Evolutionary conservation across 352 stramenopile genomes (phyloP), one percentile per base, ranked within the genome.

Genomic region (Phytophthora ramorum): DNA sequence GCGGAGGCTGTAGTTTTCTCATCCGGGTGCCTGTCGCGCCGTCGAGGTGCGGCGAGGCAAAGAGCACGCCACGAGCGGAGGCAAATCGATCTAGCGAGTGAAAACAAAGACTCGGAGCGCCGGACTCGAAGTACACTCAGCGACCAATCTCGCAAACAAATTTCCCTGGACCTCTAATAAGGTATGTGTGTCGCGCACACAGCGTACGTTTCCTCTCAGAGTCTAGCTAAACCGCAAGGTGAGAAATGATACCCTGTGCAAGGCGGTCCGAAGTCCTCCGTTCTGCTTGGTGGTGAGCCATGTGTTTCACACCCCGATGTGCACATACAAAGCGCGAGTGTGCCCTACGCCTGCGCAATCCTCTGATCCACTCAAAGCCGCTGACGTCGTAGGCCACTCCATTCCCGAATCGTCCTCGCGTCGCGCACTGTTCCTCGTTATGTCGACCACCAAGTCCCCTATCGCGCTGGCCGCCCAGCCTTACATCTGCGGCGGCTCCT

Each of bases 401-500:
- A 76, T 76, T 76, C 53, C 51, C 16, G 35, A 76, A 76, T 73
- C 57, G 48, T 69, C 53, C 37, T 67, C 56, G 16, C 65, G 38
- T 37, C 53, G 50, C 48, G 40, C 58, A 68, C 47, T 26, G 22
- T 24, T 14, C 34, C 16, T 24, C 40, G 22, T 17, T 22, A 83
- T 76, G 71, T 72, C 69, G 20, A 46, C 61, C 58, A 46, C 61
- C 60, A 82, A 73, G 41, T 83, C 81, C 17, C 82, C 79, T 44
- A 66, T 91, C 50, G 87, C 84, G 14, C 54, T 78, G 26, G 48
- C 76, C 8, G 80, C 82, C 10, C 87, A 93, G 74, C 87, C 87
- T 9, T 95, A 95, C 58, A 71, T 95, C 35, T 93, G 85, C 69
- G 87, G 87, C 51, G 87, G 87, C 28, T 84, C 82, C 10, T 75